Evolutionary conservation across 371 early-diverging fungal species (phyloP).

Genomic region (Haplosporangium sp.): DNA sequence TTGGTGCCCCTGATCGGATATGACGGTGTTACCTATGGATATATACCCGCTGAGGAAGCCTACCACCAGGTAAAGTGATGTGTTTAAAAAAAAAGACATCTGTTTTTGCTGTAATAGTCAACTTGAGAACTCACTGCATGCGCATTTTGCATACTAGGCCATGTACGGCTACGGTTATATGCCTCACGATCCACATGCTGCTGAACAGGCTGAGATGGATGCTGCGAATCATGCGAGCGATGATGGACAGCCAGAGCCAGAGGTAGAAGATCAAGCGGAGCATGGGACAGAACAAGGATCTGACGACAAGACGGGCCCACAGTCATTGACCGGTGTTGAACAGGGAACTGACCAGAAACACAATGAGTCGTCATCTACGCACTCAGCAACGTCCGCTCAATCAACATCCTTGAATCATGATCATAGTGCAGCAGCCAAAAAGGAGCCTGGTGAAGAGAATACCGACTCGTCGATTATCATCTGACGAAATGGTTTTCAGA

Average conservation of each 20-base stretch:
- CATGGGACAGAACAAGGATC: background rate
- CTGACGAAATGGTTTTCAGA: too few species aligned
- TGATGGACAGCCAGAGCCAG: background rate
- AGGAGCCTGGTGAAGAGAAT: too few species aligned
- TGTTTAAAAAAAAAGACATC: background rate
- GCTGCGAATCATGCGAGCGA: background rate
- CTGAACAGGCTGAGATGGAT: background rate
- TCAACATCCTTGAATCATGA: too few species aligned
- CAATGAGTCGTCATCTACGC: too few species aligned
- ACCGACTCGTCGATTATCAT: too few species aligned
- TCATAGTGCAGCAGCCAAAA: too few species aligned
- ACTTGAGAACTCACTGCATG: background rate
- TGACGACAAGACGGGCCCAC: too few species aligned
- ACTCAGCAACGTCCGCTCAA: too few species aligned
- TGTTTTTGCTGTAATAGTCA: background rate
- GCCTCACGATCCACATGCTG: conserved; percentile 4
- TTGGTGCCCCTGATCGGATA: conserved; percentile 43
- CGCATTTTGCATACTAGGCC: background rate
- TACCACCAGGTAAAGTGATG: conserved; percentile 36
- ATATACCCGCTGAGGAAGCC: conserved; percentile 44
- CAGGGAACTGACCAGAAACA: too few species aligned
- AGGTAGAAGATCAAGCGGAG: background rate
- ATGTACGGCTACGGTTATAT: conserved; percentile 6
- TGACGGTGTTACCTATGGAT: conserved; percentile 42
- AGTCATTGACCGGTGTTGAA: too few species aligned